Evolutionary conservation across 202 grass and related monocot genomes (phyloP), one percentile per base, ranked within the genome.

Genomic region (Panicum hallii): DNA sequence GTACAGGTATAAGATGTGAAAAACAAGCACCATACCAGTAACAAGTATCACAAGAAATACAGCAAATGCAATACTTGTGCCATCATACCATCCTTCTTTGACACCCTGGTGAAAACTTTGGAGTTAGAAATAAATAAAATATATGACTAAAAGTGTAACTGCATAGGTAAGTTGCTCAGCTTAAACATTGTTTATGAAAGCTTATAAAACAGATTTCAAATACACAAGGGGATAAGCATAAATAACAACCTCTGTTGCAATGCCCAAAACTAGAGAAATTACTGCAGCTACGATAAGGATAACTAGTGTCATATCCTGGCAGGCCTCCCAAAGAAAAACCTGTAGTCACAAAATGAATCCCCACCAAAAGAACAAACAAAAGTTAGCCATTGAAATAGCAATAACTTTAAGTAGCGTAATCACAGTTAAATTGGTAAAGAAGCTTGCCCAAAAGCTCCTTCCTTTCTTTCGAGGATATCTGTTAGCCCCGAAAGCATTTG

Each of bases 41-140:
- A 99, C 97, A 65, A 97, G 5, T 87, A 99, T 94, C 82, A 99
- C 97, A 88, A 99, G 90, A 87, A 91, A 84, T 78, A 99, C 93
- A 11, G 93, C 93, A 94, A 99, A 99, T 68, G 88, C 93, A 85
- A 99, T 97, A 81, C 97, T 99, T 78, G 88, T 83, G 54, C 97
- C 97, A 75, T 99, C 91, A 36, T 99, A 91, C 97, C 97, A 99
- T 76, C 97, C 97, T 90, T 99, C 91, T 86, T 99, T 94, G 79
- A 94, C 71, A 41, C 97, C 97, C 97, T 99, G 63, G 67, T 54
- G 28, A 75, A 90, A 90, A 16, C 26, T 1, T 77, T 81, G 20
- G 72, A 84, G 63, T 90, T 81, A 90, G 64, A 90, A 75, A 54
- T 69, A 70, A 76, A 75, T 17, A 72, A 72, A 75, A 77, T 14